Evolutionary conservation across 805 yeast genomes (phyloP).

Genomic region (Kregervanrija fluxuum): DNA sequence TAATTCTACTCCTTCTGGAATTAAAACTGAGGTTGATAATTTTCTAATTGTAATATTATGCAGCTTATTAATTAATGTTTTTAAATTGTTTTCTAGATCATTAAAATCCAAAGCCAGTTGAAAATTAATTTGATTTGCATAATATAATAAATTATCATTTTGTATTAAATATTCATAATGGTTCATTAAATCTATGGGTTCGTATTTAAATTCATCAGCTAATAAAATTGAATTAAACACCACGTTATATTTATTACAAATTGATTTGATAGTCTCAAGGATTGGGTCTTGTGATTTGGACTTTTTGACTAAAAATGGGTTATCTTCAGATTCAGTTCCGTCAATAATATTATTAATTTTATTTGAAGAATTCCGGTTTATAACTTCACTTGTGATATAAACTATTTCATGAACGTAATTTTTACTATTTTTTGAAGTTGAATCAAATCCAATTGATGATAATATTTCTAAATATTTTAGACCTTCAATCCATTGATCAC

Average conservation of each 20-base stretch:
- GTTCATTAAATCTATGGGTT: slow-evolving; percentile 13
- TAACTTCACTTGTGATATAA: slow-evolving; percentile 15
- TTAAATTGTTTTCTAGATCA: slow-evolving; percentile 7
- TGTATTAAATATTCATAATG: slow-evolving; percentile 13
- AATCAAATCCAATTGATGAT: slow-evolving; percentile 15
- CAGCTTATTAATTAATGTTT: slow-evolving; percentile 9
- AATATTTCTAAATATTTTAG: slow-evolving; percentile 16
- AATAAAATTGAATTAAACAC: slow-evolving; percentile 18
- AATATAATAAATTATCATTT: neutral
- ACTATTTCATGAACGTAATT: slow-evolving; percentile 15
- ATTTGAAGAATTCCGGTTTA: neutral
- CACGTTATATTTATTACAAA: slow-evolving; percentile 15
- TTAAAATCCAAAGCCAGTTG: slow-evolving; percentile 19
- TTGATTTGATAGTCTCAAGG: slow-evolving; percentile 5
- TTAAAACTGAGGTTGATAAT: slow-evolving; percentile 11
- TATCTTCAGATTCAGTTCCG: neutral
- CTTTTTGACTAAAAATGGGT: neutral
- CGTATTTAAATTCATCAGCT: slow-evolving; percentile 22
- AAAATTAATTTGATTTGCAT: slow-evolving; percentile 11
- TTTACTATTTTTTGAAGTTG: neutral
- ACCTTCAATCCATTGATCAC: slow-evolving; percentile 20
- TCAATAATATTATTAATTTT: neutral
- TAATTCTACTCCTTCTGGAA: slow-evolving; percentile 15
- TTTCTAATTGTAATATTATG: slow-evolving; percentile 14
- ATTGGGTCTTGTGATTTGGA: slow-evolving; percentile 1